phyloP scores from a whole-genome alignment of 768 basidiomycete species.

The Boletus sp. region DNA sequence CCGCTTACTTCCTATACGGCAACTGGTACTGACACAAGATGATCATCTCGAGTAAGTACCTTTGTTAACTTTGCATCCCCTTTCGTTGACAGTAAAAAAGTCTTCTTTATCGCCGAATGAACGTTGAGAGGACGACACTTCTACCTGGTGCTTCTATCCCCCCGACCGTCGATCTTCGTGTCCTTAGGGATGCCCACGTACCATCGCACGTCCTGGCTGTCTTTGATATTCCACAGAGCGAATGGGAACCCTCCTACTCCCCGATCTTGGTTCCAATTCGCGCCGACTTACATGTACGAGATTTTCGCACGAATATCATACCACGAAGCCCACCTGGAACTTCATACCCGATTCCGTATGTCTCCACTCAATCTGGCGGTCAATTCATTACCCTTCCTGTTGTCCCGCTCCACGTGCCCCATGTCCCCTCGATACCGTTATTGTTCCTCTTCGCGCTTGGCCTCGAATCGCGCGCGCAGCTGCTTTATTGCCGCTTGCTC shows the following conservation, averaged over 20 bases:
- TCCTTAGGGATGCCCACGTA: slow-evolving; percentile 43
- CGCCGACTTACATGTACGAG: slow-evolving; percentile 42
- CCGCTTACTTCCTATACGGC: slow-evolving; percentile 27
- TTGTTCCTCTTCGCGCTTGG: slow-evolving; percentile 58
- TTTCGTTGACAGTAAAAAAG: slow-evolving; percentile 20
- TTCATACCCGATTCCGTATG: slow-evolving; percentile 32
- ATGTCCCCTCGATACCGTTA: slow-evolving; percentile 52
- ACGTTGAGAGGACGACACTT: slow-evolving; percentile 30
- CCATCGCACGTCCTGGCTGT: slow-evolving; percentile 61
- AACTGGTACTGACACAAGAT: slow-evolving; percentile 14
- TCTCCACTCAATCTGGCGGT: slow-evolving; percentile 15
- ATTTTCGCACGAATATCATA: slow-evolving; percentile 37
- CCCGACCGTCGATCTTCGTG: slow-evolving; percentile 46
- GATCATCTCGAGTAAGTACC: slow-evolving; percentile 31
- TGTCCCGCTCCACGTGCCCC: slow-evolving; percentile 47
- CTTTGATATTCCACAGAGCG: slow-evolving; percentile 31
- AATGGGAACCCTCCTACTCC: slow-evolving; percentile 30
- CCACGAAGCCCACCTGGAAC: slow-evolving; percentile 34
- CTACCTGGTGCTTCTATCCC: slow-evolving; percentile 34
- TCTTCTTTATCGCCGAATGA: slow-evolving; percentile 33
- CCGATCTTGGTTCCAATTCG: slow-evolving; percentile 55
- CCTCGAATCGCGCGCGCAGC: slow-evolving; percentile 47
- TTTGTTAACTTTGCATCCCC: background rate
- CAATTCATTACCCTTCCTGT: slow-evolving; percentile 52
- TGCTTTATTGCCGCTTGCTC: slow-evolving; percentile 52